Conservation (phyloP, 2,329 filamentous ascomycete species). For the Colletotrichum paranaense region DNA sequence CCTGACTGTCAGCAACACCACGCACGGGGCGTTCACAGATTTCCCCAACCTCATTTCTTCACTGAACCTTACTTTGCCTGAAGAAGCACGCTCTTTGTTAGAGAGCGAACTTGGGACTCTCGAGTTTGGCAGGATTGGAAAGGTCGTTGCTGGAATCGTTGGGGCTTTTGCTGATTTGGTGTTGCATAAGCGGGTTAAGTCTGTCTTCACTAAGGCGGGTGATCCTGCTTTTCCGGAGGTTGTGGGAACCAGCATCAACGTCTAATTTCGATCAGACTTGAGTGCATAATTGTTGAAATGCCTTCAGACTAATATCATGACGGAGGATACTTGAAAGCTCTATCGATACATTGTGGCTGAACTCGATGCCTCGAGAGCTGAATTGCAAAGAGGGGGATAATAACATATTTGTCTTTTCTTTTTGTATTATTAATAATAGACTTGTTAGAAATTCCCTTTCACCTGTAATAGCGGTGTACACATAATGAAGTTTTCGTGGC, state of each 20-base stretch:
- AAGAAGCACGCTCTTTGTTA: constrained; percentile 4
- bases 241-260: not conserved
- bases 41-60: constrained; percentile 41
- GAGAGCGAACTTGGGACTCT: constrained; percentile 34
- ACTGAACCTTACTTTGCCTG: constrained; percentile 39
- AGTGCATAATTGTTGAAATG: too few species aligned
- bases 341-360: too few species aligned
- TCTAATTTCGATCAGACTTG: not conserved
- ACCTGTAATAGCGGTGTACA: not conserved
- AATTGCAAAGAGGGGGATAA: too few species aligned
- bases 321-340: not conserved
- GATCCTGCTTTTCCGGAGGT: constrained; percentile 17
- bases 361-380: too few species aligned
- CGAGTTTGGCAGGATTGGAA: constrained; percentile 1
- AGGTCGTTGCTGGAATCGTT: constrained; percentile 14
- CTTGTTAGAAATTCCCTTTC: too few species aligned
- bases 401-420: too few species aligned
- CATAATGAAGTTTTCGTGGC: not conserved
- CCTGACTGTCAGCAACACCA: constrained; percentile 39
- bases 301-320: not conserved
- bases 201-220: not conserved
- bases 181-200: not conserved
- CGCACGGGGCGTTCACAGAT: constrained; percentile 48
- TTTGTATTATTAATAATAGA: too few species aligned
- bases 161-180: constrained; percentile 14